Base-by-base conservation (phyloP, 352 stramenopile species). In the Saprolegnia parasitica region DNA sequence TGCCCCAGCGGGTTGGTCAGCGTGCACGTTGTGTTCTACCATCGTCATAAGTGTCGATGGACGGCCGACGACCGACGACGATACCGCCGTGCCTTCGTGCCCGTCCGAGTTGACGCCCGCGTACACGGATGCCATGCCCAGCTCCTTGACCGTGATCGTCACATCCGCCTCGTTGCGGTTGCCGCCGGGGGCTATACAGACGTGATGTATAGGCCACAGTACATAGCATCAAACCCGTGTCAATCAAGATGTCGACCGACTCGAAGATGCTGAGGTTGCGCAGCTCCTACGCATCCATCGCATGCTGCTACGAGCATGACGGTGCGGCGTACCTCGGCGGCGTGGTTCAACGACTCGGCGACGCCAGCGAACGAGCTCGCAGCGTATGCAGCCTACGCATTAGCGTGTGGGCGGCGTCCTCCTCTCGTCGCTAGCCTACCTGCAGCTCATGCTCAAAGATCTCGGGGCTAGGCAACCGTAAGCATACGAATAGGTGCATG, bases 371-470 rank as follows among this genome's bases (percentile, higher is more conserved):
- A 68, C 18, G 42, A 68, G 9, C 9, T 57, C 0, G 57, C 56
- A 42, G 46, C 52, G n/a, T 57, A 73, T 4, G 54, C 26, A 20
- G 10, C 0, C 21, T 57, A 54, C 16, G 67, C n/a, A 40, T 56
- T 11, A 15, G 46, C 8, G 24, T 23, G 21, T 13, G 32, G 24
- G 1, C n/a, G n/a, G n/a, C n/a, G n/a, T n/a, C 6, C 37, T 8
- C 42, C n/a, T 29, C n/a, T 11, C n/a, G 42, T 37, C 37, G 1
- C 9, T 9, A 57, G 52, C 58, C 47, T 40, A 89, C 83, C 79
- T 95, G 86, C 0, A 95, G 78, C 60, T 95, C 86, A 52, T 91
- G 88, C 64, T 95, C 87, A 73, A 95, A 94, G 67, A 95, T 82
- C 56, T 91, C 73, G 13, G 86, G 77, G 64, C 87, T 95, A 67